These are phyloP conservation scores for Gentiana macrophylla DNA, from an alignment of 257 asterid species.

Conservation along the genomic window DNA sequence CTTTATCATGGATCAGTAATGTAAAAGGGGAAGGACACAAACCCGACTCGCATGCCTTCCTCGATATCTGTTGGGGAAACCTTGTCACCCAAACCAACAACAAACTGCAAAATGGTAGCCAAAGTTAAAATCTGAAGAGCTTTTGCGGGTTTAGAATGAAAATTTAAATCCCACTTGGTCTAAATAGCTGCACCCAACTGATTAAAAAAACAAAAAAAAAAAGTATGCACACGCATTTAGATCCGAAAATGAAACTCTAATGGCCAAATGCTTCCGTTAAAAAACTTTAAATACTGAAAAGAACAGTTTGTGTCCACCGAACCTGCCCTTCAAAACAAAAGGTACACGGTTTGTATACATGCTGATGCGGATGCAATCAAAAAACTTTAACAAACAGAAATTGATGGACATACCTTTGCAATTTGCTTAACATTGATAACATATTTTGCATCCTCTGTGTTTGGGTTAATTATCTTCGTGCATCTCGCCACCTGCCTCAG, in stretches of 20 bases:
- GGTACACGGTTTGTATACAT: too few relatives aligned
- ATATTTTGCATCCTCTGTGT: constrained; percentile 74
- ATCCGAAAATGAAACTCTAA: too few relatives aligned
- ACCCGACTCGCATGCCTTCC: constrained; percentile 99
- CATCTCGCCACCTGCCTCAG: constrained; percentile 69
- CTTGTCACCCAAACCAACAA: constrained; percentile 88
- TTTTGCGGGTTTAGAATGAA: too few relatives aligned
- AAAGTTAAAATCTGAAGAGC: background rate
- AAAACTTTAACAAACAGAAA: background rate
- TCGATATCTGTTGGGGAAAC: constrained; percentile 94
- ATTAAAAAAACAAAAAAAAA: too few relatives aligned
- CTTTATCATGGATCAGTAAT: too few relatives aligned
- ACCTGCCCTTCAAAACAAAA: too few relatives aligned
- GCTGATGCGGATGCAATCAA: background rate
- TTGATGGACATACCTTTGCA: constrained; percentile 35
- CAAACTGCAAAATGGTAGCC: constrained; percentile 42
- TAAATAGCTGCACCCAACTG: too few relatives aligned
- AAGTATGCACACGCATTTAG: too few relatives aligned
- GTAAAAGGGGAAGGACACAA: constrained; percentile 10
- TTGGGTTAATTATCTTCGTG: constrained; percentile 78
- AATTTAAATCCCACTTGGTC: too few relatives aligned
- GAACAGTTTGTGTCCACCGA: background rate
- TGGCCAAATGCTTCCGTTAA: too few relatives aligned
- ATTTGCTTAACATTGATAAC: constrained; percentile 73
- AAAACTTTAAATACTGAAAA: background rate